phyloP scores from a whole-genome alignment of 1,284 basidiomycete species.

The Pseudozyma tsukubaensis region DNA sequence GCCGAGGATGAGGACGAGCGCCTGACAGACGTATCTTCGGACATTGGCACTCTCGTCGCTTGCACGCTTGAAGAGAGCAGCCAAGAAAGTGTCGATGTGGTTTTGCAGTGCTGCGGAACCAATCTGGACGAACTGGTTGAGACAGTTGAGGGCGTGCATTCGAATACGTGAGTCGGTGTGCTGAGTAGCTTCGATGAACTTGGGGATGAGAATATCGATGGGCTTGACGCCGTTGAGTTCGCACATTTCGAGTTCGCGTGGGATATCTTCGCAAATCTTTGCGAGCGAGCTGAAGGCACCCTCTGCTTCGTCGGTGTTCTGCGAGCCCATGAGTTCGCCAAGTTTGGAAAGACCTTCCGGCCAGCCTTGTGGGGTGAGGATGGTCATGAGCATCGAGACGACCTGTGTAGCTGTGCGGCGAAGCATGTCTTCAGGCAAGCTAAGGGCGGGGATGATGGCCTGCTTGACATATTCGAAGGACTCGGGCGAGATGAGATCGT shows the following conservation, averaged over 20 bases:
- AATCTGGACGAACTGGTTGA: slow-evolving; percentile 84
- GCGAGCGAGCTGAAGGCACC: slow-evolving; percentile 93
- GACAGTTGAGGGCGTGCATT: slow-evolving; percentile 89
- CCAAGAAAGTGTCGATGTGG: slow-evolving; percentile 92
- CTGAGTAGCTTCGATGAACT: slow-evolving; percentile 81
- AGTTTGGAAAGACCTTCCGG: slow-evolving; percentile 62
- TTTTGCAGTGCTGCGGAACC: slow-evolving; percentile 81
- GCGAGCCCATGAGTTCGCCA: slow-evolving; percentile 59
- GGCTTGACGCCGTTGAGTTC: slow-evolving; percentile 77
- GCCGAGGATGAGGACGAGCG: slow-evolving; percentile 90
- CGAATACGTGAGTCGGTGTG: slow-evolving; percentile 87
- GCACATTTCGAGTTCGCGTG: slow-evolving; percentile 87
- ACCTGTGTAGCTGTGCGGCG: slow-evolving; percentile 66
- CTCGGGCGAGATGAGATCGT: slow-evolving; percentile 58
- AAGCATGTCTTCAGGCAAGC: slow-evolving; percentile 63
- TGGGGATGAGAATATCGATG: slow-evolving; percentile 75
- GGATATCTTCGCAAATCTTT: slow-evolving; percentile 97
- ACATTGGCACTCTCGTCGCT: slow-evolving; percentile 92
- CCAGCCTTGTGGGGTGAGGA: slow-evolving; percentile 63
- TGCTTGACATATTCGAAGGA: slow-evolving; percentile 65
- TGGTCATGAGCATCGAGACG: slow-evolving; percentile 66
- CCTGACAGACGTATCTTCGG: slow-evolving; percentile 94
- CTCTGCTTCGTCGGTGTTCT: slow-evolving; percentile 61
- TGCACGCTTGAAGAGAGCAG: slow-evolving; percentile 91
- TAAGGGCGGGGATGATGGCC: slow-evolving; percentile 64